Evolutionary conservation across 352 stramenopile species (phyloP).

Genomic region (Phytophthora lateralis): DNA sequence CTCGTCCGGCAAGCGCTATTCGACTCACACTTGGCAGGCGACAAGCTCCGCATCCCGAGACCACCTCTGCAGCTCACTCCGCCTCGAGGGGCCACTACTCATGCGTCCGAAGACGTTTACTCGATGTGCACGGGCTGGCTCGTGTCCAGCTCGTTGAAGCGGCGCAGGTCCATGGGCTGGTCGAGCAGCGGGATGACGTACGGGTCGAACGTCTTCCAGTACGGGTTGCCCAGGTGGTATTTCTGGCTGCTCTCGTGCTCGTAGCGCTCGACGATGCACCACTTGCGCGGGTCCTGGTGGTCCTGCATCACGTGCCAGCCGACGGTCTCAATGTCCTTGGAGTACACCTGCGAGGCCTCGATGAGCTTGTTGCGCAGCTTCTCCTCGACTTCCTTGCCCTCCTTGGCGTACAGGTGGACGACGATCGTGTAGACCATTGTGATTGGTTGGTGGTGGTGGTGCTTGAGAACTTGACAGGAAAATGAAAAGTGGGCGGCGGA

Average conservation of each 20-base stretch:
- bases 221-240: slow-evolving; percentile 38
- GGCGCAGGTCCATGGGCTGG: slow-evolving; percentile 33
- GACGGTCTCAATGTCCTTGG: slow-evolving; percentile 38
- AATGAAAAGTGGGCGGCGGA: slow-evolving; percentile 30
- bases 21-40: slow-evolving; percentile 1
- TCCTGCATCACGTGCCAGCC: slow-evolving; percentile 42
- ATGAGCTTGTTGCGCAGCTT: slow-evolving; percentile 45
- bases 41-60: not conserved
- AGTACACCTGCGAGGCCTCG: slow-evolving; percentile 42
- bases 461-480: slow-evolving; percentile 28
- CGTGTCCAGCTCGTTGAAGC: slow-evolving; percentile 44
- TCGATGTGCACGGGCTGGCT: slow-evolving; percentile 32
- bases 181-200: slow-evolving; percentile 38
- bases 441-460: slow-evolving; percentile 3
- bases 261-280: slow-evolving; percentile 45
- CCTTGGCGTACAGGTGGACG: slow-evolving; percentile 42
- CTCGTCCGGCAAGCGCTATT: not conserved
- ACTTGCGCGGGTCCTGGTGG: slow-evolving; percentile 39
- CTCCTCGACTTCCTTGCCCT: slow-evolving; percentile 45
- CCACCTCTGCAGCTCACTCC: not conserved
- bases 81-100: slow-evolving; percentile 3
- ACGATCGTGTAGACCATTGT: slow-evolving; percentile 44
- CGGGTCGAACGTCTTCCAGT: slow-evolving; percentile 37
- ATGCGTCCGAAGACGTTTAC: slow-evolving; percentile 4
- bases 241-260: slow-evolving; percentile 40